Evolutionary conservation across 2,329 filamentous ascomycete species (phyloP), one percentile per base, ranked within the genome.

Genomic region (Cryphonectria naterciae): DNA sequence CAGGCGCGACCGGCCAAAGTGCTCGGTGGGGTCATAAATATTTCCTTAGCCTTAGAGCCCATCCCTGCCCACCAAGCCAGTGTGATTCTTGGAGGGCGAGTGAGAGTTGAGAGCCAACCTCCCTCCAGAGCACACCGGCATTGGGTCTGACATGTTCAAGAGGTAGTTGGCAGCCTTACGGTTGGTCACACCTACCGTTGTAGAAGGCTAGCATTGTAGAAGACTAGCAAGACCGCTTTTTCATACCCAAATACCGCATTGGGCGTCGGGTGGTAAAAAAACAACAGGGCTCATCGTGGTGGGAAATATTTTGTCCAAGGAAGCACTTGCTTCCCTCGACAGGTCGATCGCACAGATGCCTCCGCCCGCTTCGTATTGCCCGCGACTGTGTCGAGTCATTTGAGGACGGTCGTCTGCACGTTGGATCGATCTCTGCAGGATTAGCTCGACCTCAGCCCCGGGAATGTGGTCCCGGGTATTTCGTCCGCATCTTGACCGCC

Each of bases 121-220:
- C 46, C 22, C 22, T 25, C 58, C 19, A n/a, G 63, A 67, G 69
- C 69, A 73, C 71, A 68, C 71, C 67, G 54, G 25, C 28, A 66
- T 58, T 71, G 46, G 62, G 58, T 71, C 69, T 73, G 69, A 68
- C 71, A 64, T 54, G 19, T 56, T 32, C 32, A 32, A 32, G 32
- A 32, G 54, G 28, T 15, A 58, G 54, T 71, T 74, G 73, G 69
- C 63, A 65, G 71, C 73, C 73, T 54, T 74, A 74, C 41, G 68
- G 63, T 32, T 25, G 22, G 28, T 60, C 32, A 37, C 58, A 39
- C 58, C 19, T 35, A n/a, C 32, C 17, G 25, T 58, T 19, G 25
- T 58, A 58, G 6, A 32, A 32, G 28, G 19, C 58, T 37, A 39
- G 58, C 25, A 39, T 58, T 19, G 25, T 58, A 58, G 6, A 32